phyloP scores from a whole-genome alignment of 2,329 filamentous ascomycete species.

The Bipolaris zeicola region DNA sequence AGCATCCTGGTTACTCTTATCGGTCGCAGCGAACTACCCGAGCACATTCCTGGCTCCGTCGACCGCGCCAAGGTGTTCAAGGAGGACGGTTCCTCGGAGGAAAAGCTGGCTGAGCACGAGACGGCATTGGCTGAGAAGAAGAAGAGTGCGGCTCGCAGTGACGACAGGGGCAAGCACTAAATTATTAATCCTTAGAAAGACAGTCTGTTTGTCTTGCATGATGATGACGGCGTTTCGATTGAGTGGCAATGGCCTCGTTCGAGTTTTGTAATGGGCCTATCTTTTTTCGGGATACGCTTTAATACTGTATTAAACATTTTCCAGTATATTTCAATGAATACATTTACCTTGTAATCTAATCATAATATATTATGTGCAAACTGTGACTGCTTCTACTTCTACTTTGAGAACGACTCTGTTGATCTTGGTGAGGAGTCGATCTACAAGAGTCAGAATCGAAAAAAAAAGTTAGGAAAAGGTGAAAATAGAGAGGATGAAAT shows the following conservation, averaged over 20 bases:
- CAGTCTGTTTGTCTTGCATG: background rate
- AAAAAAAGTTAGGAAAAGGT: no score
- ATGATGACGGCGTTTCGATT: conserved; percentile 2
- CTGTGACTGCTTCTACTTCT: no score
- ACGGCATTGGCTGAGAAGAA: conserved; percentile 28
- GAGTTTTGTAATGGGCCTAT: background rate
- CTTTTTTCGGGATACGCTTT: background rate
- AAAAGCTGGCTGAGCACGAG: conserved; percentile 41
- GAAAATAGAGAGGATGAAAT: no score
- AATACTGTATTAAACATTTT: background rate
- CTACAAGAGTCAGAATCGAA: no score
- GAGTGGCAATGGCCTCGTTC: background rate
- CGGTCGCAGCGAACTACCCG: conserved; percentile 76
- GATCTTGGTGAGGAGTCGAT: no score
- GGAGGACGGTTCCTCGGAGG: conserved; percentile 29
- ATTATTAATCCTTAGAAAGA: background rate
- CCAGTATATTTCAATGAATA: background rate
- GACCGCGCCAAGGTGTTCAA: conserved; percentile 59
- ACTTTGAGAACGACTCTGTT: no score
- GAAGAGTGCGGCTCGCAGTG: conserved; percentile 31
- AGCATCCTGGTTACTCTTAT: conserved; percentile 82
- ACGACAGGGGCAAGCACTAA: conserved; percentile 20
- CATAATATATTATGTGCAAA: background rate
- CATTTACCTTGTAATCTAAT: background rate
- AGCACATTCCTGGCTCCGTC: conserved; percentile 53